Base-by-base conservation (phyloP, 1,284 basidiomycete species). In the Inonotus obliquus region DNA sequence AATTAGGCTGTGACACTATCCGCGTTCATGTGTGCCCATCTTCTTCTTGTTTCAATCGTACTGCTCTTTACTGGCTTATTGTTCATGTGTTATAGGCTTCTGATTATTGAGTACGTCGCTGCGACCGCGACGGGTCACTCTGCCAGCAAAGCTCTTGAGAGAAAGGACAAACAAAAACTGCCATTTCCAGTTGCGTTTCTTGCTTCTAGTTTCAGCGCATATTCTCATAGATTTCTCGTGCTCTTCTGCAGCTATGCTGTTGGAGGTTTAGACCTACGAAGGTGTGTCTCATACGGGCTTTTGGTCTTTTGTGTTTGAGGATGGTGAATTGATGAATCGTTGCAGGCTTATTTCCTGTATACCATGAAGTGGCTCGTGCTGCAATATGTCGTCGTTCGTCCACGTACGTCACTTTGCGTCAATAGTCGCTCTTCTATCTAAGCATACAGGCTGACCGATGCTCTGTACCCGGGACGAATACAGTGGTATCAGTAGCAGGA, bases 61-160 rank as follows among this genome's bases (percentile, higher is more conserved):
- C 32, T 63, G 37, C 44, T 41, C 0, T 61, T 68, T n/a, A 71
- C 69, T 25, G 71, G 72, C 4, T 75, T 73, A 64, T 69, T 48
- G n/a, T 14, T 53, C 56, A 19, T 17, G 29, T 62, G 10, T 6
- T 17, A 32, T 19, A 91, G 89, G 58, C 77, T 95, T 32, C 80
- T 96, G 3, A 78, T 95, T 60, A 88, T 96, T 48, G 91, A 94
- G 70, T 94, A 86, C 71, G 91, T 96, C 1, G 89, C 91, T 10
- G 77, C 80, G 7, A 89, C 86, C 0, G 84, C 85, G 1, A 65
- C 75, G 0, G 85, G 76, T 23, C 84, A 88, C 67, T 79, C 77
- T 45, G 82, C 89, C 38, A 75, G 84, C 66, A 79, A 79, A 55
- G 90, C 90, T 0, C 79, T 96, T 2, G 79, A 78, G 7, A 79